Conservation (phyloP, 2,329 filamentous ascomycete species). For the Arthroderma uncinatum region DNA sequence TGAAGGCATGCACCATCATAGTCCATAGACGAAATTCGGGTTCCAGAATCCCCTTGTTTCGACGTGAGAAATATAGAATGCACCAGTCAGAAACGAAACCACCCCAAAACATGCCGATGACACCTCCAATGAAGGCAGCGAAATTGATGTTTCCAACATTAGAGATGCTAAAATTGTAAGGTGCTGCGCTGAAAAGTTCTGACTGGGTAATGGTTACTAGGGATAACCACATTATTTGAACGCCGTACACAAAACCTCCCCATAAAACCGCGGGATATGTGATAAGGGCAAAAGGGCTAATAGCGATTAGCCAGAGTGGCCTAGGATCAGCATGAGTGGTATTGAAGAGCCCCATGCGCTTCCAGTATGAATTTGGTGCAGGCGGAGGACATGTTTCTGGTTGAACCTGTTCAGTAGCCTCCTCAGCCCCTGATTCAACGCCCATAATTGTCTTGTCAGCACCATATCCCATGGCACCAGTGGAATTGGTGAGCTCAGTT, state of each 20-base stretch:
- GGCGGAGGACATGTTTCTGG: slow-evolving; percentile 6
- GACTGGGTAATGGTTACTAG: slow-evolving; percentile 25
- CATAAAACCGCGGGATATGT: slow-evolving; percentile 23
- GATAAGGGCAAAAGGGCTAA: slow-evolving; percentile 22
- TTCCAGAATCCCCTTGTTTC: slow-evolving; percentile 31
- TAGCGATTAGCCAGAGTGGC: slow-evolving; percentile 22
- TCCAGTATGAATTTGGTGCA: slow-evolving; percentile 33
- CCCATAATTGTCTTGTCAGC: too few relatives aligned
- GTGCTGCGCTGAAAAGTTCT: slow-evolving; percentile 18
- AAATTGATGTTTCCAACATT: slow-evolving; percentile 17
- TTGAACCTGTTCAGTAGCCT: neutral
- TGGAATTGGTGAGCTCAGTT: neutral
- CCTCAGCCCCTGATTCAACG: slow-evolving; percentile 1
- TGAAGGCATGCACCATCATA: slow-evolving; percentile 16
- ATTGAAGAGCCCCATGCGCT: slow-evolving; percentile 31
- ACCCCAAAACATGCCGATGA: slow-evolving; percentile 9
- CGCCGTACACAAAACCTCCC: slow-evolving; percentile 22
- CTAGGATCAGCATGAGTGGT: slow-evolving; percentile 10
- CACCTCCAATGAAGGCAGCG: slow-evolving; percentile 17
- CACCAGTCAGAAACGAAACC: slow-evolving; percentile 13
- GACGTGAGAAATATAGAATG: slow-evolving; percentile 27
- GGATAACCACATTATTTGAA: slow-evolving; percentile 23
- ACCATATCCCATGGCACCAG: neutral
- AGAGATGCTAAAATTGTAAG: slow-evolving; percentile 12
- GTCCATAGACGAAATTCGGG: slow-evolving; percentile 29